phyloP scores from a whole-genome alignment of 2,329 filamentous ascomycete species.

The Cercospora sojina region DNA sequence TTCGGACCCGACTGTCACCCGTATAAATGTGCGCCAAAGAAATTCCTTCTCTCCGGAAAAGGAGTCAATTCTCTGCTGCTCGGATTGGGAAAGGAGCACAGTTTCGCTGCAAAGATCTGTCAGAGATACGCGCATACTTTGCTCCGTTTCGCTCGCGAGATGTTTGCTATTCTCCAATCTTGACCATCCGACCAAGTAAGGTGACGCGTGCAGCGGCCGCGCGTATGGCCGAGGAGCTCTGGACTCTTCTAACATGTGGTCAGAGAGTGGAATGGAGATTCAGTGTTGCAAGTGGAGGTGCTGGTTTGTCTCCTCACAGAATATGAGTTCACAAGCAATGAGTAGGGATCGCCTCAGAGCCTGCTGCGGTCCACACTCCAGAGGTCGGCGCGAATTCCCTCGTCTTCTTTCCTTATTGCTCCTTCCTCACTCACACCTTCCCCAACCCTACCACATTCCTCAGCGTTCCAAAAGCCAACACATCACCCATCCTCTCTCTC shows the following conservation, averaged over 20 bases:
- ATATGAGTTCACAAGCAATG: background rate
- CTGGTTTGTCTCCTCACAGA: background rate
- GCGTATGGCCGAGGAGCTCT: background rate
- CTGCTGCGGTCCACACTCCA: background rate
- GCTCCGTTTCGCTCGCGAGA: background rate
- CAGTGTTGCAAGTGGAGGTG: background rate
- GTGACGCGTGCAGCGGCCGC: background rate
- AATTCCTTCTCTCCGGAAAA: background rate
- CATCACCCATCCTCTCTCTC: constrained; percentile 75
- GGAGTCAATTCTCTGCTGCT: background rate
- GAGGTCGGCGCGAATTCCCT: background rate
- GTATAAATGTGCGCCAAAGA: background rate
- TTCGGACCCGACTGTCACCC: background rate
- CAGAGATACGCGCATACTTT: background rate
- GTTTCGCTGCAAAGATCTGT: background rate
- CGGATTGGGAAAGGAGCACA: background rate
- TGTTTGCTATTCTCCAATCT: background rate
- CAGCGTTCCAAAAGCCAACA: constrained; percentile 83
- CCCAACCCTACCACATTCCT: constrained; percentile 53
- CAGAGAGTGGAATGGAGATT: background rate
- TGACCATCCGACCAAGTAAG: background rate
- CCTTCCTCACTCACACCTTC: constrained; percentile 5
- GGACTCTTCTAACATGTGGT: background rate
- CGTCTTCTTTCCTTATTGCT: background rate
- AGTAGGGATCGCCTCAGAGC: background rate